Base-by-base conservation (phyloP, 2,329 filamentous ascomycete species). In the Pseudogymnoascus verrucosus region DNA sequence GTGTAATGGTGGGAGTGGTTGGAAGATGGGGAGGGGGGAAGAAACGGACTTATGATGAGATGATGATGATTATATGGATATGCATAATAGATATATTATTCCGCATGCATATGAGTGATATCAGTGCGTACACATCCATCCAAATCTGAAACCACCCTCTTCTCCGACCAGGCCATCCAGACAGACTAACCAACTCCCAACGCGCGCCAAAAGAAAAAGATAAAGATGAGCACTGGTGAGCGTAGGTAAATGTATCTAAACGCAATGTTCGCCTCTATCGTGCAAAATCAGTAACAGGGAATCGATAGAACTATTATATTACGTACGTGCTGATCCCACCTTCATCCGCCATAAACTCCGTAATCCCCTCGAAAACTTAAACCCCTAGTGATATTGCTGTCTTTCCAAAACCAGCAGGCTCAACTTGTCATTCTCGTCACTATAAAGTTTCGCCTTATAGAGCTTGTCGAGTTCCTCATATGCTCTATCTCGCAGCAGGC, bases 51-150 rank as follows among this genome's bases (percentile, higher is more conserved):
- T 51, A 51, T 51, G 44, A 51, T 8, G 21, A 21, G 40, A 44
- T 44, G 44, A 51, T 51, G 21, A 51, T 51, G 23, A 54, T 54
- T 19, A 54, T 54, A 54, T 54, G 47, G 47, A 54, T 54, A 54
- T 54, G 47, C 47, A 54, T 31, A 54, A 54, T 54, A 54, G 47
- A 54, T 1, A 7, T 54, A 16, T 12, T 54, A 28, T 31, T 54
- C 23, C 42, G 5, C 8, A 51, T 51, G 23, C 44, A 12, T 6
- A 28, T 6, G 7, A n/a, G 44, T 26, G 44, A 51, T 19, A 51
- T 34, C 31, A 4, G 31, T 34, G 31, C 10, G 6, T 40, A 16
- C n/a, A 39, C 36, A 39, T 14, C 36, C 36, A 39, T 39, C 14
- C 12, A n/a, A 39, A 39, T 7, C 36, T 16, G 14, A 39, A 39